Percentiles rank a stretch among this genome's conserved stretches.
Evolutionary conservation across 2,329 filamentous ascomycete genomes (phyloP).

Genomic region (Nemania diffusa): DNA sequence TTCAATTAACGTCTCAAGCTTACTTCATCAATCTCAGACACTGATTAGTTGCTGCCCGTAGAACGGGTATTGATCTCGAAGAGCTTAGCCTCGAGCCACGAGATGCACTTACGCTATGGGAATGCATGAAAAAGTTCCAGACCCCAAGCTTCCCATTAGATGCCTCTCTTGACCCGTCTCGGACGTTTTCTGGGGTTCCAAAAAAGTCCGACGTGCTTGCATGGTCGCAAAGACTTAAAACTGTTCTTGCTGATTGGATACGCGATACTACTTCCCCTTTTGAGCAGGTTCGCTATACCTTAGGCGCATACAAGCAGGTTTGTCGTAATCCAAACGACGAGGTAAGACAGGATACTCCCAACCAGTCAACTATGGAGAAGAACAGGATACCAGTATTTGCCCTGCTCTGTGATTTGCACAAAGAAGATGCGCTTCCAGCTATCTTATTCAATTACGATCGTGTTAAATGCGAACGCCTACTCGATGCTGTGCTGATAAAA

Average conservation of each 20-base stretch:
- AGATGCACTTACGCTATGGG: slow-evolving; percentile 75
- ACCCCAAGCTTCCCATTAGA: slow-evolving; percentile 62
- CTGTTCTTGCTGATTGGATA: slow-evolving; percentile 69
- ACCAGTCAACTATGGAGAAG: neutral
- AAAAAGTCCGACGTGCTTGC: slow-evolving; percentile 72
- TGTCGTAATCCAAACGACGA: neutral
- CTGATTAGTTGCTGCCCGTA: slow-evolving; percentile 33
- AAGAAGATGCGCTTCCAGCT: slow-evolving; percentile 73
- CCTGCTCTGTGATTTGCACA: slow-evolving; percentile 68
- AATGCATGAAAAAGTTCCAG: slow-evolving; percentile 68
- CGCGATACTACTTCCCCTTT: slow-evolving; percentile 58
- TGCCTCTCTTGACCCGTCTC: slow-evolving; percentile 59
- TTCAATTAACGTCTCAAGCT: neutral
- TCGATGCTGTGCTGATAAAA: slow-evolving; percentile 60
- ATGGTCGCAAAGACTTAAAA: slow-evolving; percentile 73
- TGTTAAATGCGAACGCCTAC: slow-evolving; percentile 69
- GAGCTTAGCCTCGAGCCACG: slow-evolving; percentile 76
- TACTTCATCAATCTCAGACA: neutral
- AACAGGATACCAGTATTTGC: slow-evolving; percentile 51
- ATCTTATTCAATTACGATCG: slow-evolving; percentile 84
- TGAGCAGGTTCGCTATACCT: slow-evolving; percentile 56
- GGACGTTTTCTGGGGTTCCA: slow-evolving; percentile 61
- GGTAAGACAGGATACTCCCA: neutral
- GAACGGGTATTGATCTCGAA: slow-evolving; percentile 69
- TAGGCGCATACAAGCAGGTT: neutral